Evolutionary conservation across 176 grass and related monocot species (phyloP).

Genomic region (Lolium multiflorum): DNA sequence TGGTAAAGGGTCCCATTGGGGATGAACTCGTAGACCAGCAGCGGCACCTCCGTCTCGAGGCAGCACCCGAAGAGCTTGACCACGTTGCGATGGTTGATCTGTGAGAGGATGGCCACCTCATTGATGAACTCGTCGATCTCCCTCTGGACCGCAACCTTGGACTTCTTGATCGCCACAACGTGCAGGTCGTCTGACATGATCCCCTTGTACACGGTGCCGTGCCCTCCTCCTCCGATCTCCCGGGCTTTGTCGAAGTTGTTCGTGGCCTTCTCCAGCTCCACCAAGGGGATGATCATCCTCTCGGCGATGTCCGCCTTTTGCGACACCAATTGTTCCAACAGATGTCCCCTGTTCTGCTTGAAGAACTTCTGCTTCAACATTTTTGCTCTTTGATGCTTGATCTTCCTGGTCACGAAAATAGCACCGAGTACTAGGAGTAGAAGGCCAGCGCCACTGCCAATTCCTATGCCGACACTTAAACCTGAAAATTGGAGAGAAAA

Average conservation of each 20-base stretch:
- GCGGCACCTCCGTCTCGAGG: not conserved
- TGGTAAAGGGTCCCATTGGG: not conserved
- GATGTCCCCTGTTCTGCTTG: not conserved
- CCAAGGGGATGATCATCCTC: not conserved
- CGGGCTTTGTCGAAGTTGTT: not conserved
- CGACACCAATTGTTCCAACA: not conserved
- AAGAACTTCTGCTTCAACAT: not conserved
- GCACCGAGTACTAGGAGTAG: not conserved
- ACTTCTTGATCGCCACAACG: not conserved
- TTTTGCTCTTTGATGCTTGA: not conserved
- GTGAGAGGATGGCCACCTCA: not conserved
- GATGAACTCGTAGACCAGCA: not conserved
- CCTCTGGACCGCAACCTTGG: not conserved
- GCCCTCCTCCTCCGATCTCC: not conserved
- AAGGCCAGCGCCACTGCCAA: not conserved
- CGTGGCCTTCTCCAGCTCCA: not conserved
- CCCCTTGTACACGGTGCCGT: not conserved
- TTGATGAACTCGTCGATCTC: not conserved
- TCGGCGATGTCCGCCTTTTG: not conserved
- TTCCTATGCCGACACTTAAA: not conserved
- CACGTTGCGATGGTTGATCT: not conserved
- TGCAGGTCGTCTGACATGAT: not conserved
- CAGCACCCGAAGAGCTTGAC: not conserved
- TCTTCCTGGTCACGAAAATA: not conserved
- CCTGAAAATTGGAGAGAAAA: not conserved